Conservation (phyloP, 2,329 filamentous ascomycete species). For the Conoideocrella luteorostrata region DNA sequence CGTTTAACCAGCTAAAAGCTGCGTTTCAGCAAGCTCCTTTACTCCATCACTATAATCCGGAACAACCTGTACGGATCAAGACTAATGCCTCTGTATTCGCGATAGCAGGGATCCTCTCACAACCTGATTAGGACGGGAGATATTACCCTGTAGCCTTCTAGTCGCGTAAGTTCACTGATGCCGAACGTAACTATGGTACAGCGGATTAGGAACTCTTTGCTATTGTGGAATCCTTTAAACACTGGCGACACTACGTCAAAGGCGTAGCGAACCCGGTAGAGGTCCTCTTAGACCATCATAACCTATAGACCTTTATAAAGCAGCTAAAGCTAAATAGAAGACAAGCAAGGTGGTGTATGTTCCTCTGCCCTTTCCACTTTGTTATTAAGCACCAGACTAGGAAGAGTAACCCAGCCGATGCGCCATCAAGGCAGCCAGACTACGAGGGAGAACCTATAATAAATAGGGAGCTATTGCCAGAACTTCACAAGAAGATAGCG, state of each 20-base stretch:
- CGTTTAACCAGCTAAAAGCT: neutral
- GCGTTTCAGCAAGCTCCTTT: neutral
- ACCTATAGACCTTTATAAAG: constrained; percentile 5
- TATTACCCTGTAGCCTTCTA: neutral
- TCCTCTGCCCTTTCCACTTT: constrained; percentile 5
- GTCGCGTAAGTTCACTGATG: neutral
- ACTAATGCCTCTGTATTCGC: neutral
- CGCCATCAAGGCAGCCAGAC: neutral
- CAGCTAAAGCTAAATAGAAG: neutral
- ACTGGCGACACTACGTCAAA: constrained; percentile 13
- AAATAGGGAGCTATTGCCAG: neutral
- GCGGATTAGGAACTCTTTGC: neutral
- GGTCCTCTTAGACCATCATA: constrained; percentile 2
- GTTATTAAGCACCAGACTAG: constrained; percentile 1
- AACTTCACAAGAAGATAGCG: neutral
- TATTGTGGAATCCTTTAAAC: constrained; percentile 11
- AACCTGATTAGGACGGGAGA: neutral
- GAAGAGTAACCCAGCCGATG: neutral
- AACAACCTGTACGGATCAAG: neutral
- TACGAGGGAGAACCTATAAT: neutral
- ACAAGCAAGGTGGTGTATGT: constrained; percentile 1
- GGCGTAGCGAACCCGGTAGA: neutral
- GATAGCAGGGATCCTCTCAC: neutral
- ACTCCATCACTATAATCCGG: neutral
- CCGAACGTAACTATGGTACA: neutral